Conservation (phyloP, 2,329 filamentous ascomycete genomes). For the Talaromyces amestolkiae region DNA sequence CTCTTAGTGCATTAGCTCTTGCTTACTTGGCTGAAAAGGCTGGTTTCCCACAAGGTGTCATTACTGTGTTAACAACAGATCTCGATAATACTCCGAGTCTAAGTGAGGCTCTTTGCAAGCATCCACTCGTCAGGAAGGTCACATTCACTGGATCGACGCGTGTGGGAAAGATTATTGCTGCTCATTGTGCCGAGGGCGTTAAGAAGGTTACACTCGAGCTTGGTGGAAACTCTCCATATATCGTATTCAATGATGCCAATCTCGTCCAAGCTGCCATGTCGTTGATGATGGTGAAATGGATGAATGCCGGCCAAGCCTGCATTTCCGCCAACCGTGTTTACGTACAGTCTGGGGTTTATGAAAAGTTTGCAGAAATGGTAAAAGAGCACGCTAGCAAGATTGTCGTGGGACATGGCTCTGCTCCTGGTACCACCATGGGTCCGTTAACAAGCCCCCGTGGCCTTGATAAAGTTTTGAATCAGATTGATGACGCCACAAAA, state of each 20-base stretch:
- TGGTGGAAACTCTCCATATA: slow-evolving; percentile 44
- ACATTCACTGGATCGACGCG: slow-evolving; percentile 37
- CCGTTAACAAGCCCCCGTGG: slow-evolving; percentile 58
- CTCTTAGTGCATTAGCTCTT: slow-evolving; percentile 33
- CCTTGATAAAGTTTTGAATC: slow-evolving; percentile 54
- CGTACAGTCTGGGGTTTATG: slow-evolving; percentile 45
- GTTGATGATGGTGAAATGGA: slow-evolving; percentile 34
- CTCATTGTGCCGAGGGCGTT: slow-evolving; percentile 34
- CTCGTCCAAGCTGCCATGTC: slow-evolving; percentile 34
- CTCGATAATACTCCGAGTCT: slow-evolving; percentile 32
- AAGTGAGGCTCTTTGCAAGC: slow-evolving; percentile 33
- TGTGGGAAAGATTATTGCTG: slow-evolving; percentile 35
- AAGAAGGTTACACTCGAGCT: slow-evolving; percentile 48
- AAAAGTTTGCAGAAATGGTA: slow-evolving; percentile 56
- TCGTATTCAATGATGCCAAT: slow-evolving; percentile 44
- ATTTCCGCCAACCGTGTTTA: slow-evolving; percentile 47
- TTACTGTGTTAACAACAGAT: slow-evolving; percentile 36
- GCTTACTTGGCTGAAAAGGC: slow-evolving; percentile 35
- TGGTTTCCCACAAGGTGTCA: slow-evolving; percentile 34
- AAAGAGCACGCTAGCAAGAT: slow-evolving; percentile 52
- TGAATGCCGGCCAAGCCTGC: slow-evolving; percentile 43
- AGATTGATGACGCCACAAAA: slow-evolving; percentile 63
- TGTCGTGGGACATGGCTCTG: slow-evolving; percentile 60
- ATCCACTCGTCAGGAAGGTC: slow-evolving; percentile 32
- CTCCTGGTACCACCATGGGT: slow-evolving; percentile 57